Evolutionary conservation across 2,329 filamentous ascomycete genomes (phyloP).

Genomic region (Monilinia aucupariae): DNA sequence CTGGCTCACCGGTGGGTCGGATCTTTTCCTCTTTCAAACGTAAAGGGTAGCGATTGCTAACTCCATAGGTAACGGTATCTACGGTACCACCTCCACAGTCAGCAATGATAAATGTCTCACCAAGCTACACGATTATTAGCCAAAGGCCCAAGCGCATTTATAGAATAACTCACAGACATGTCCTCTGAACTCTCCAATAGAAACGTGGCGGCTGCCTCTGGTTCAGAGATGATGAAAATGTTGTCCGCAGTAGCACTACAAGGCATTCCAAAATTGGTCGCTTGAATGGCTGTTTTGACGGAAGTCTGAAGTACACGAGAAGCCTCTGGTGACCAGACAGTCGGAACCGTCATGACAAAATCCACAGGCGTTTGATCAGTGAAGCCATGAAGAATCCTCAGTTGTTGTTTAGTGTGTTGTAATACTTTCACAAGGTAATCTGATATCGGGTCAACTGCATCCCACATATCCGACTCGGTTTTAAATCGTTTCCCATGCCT

Average conservation of each 20-base stretch:
- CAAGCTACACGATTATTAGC: constrained; percentile 16
- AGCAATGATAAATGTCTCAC: constrained; percentile 25
- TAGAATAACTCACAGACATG: constrained; percentile 16
- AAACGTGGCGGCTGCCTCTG: constrained; percentile 32
- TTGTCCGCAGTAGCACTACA: constrained; percentile 25
- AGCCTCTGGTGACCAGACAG: constrained; percentile 18
- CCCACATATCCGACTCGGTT: constrained; percentile 7
- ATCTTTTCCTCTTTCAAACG: constrained; percentile 21
- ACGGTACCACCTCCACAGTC: constrained; percentile 33
- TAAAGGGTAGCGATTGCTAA: constrained; percentile 28
- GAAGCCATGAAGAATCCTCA: constrained; percentile 13
- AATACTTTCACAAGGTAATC: constrained; percentile 22
- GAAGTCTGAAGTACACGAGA: constrained; percentile 18
- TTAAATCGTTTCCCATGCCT: constrained; percentile 16
- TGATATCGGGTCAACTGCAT: constrained; percentile 22
- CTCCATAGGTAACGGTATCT: constrained; percentile 31
- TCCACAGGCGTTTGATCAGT: constrained; percentile 15
- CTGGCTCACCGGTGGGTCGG: neutral
- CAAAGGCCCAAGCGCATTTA: neutral
- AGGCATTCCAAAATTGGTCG: constrained; percentile 17
- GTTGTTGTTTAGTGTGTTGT: constrained; percentile 21
- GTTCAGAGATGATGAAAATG: constrained; percentile 33
- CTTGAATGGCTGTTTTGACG: constrained; percentile 17
- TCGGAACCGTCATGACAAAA: constrained; percentile 16
- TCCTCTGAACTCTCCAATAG: constrained; percentile 23